Base-by-base conservation (phyloP, 2,329 filamentous ascomycete species). In the Thermoascus crustaceus region DNA sequence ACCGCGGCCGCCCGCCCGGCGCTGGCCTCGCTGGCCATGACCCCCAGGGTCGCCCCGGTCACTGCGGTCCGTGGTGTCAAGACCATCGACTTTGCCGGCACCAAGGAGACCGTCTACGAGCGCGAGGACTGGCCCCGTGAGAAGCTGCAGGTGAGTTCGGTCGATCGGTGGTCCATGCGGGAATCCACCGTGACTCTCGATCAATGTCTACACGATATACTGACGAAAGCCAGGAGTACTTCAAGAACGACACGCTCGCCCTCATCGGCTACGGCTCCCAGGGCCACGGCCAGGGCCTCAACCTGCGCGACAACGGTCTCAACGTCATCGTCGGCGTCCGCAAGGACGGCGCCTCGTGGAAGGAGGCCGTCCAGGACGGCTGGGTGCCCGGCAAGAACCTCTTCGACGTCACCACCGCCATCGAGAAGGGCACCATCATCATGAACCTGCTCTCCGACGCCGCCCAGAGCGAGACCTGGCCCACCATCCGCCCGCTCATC, bases 401-500 rank as follows among this genome's bases (percentile, higher is more conserved):
- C 55, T 98, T 98, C 73, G 89, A 95, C 57, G 82, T 98, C 54
- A 87, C 93, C 61, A 88, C 94, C 72, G 91, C 91, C 65, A 95
- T 98, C 70, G 71, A 76, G 63, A 83, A 81, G 67, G 86, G 89
- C 63, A 88, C 87, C 68, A 85, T 96, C 66, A 66, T 98, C 78
- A 98, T 98, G 91, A 98, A 98, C 81, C 76, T 98, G 54, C 86
- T 98, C 69, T 85, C 79, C 64, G 91, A 98, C 66, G 91, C 91
- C 57, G 91, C 91, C 55, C 91, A 98, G 79, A 87, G 80, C 59
- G 91, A 96, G 83, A 98, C 91, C 47, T 98, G 91, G 91, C 88
- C 91, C 59, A 74, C 80, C 55, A 91, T 98, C 72, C 96, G 95
- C 83, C 91, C 91, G 61, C 85, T 94, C 72, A 75, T 98, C 60